Evolutionary conservation across 2,329 filamentous ascomycete genomes (phyloP).

Genomic region (Clarireedia paspali): DNA sequence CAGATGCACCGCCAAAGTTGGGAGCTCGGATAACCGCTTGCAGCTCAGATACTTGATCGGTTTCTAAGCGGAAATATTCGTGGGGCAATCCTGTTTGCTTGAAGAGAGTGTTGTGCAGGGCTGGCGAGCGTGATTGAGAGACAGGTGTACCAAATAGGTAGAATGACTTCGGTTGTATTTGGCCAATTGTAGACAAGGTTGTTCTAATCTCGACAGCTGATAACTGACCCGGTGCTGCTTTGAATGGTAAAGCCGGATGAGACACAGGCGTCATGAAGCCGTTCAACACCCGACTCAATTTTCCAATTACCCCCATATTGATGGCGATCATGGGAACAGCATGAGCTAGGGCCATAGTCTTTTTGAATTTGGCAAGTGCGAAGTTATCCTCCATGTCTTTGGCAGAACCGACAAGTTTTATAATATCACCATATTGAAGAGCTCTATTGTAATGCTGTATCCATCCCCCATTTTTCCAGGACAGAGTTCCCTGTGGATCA

Average conservation of each 20-base stretch:
- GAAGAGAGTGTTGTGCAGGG: constrained; percentile 85
- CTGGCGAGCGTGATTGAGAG: constrained; percentile 72
- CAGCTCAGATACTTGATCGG: constrained; percentile 54
- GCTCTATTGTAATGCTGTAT: constrained; percentile 83
- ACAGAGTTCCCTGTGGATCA: constrained; percentile 69
- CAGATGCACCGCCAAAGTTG: constrained; percentile 85
- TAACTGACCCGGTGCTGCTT: constrained; percentile 88
- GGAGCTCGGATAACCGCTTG: constrained; percentile 57
- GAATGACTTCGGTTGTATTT: constrained; percentile 69
- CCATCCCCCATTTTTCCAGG: constrained; percentile 93
- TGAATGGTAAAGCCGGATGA: constrained; percentile 81
- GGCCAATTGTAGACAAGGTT: constrained; percentile 69
- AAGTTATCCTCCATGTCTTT: constrained; percentile 77
- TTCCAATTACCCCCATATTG: constrained; percentile 87
- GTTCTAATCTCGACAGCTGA: constrained; percentile 82
- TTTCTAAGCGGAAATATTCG: constrained; percentile 70
- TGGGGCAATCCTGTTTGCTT: constrained; percentile 71
- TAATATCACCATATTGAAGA: constrained; percentile 81
- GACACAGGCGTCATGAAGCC: constrained; percentile 91
- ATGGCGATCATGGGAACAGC: constrained; percentile 84
- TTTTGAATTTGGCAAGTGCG: constrained; percentile 72
- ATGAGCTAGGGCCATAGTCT: constrained; percentile 63
- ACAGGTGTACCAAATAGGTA: constrained; percentile 87
- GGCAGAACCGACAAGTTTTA: constrained; percentile 87
- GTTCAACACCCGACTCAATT: constrained; percentile 85